These are phyloP conservation scores for Hemileccinum rubropunctum DNA, from an alignment of 768 basidiomycete species.

Conservation along the genomic window DNA sequence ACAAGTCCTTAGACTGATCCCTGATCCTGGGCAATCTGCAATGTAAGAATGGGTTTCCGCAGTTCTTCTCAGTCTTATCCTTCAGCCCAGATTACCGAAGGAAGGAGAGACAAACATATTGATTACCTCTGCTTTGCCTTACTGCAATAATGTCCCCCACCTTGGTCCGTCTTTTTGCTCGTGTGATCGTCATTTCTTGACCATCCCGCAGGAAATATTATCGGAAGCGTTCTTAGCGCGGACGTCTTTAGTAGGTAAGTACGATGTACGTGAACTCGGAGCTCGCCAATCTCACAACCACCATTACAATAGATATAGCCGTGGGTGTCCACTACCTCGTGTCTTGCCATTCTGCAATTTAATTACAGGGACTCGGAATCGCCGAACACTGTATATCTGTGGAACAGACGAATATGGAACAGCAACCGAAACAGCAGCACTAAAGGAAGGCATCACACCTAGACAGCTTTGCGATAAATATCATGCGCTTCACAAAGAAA, in stretches of 20 bases:
- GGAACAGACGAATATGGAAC: constrained; percentile 99
- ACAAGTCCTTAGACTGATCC: constrained; percentile 48
- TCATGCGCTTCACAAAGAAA: constrained; percentile 80
- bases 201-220: constrained; percentile 66
- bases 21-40: constrained; percentile 48
- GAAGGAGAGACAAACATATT: constrained; percentile 85
- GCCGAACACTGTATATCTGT: constrained; percentile 90
- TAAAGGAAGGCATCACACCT: constrained; percentile 82
- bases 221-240: constrained; percentile 94
- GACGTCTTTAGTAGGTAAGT: constrained; percentile 93
- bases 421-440: constrained; percentile 95
- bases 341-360: constrained; percentile 1
- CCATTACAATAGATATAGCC: constrained; percentile 48
- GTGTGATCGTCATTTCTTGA: constrained; percentile 9
- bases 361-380: constrained; percentile 63
- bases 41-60: constrained; percentile 36
- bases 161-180: constrained; percentile 51
- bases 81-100: constrained; percentile 59
- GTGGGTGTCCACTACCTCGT: constrained; percentile 37
- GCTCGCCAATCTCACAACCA: not conserved
- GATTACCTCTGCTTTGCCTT: constrained; percentile 93
- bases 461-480: constrained; percentile 89
- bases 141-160: constrained; percentile 97
- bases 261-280: not conserved
- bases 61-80: not conserved